Percentiles rank a stretch among this genome's conserved stretches.
Evolutionary conservation across 2,329 filamentous ascomycete species (phyloP).

Genomic region (Thielaviopsis punctulata): DNA sequence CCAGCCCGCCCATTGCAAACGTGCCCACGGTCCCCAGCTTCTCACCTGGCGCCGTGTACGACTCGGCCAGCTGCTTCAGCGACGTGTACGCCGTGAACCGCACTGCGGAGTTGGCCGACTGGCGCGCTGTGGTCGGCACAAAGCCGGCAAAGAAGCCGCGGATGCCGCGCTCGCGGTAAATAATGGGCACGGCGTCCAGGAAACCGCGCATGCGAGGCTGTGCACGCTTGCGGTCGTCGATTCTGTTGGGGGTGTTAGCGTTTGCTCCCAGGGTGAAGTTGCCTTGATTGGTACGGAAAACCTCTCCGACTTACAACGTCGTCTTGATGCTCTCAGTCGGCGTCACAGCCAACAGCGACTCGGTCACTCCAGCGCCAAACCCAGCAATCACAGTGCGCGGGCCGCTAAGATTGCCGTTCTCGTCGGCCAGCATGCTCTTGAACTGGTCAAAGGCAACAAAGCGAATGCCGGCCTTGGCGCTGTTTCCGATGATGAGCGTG

Average conservation of each 20-base stretch:
- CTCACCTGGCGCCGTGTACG: conserved; percentile 84
- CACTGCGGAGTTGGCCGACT: conserved; percentile 85
- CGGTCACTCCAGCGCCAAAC: conserved; percentile 86
- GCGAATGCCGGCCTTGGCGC: conserved; percentile 84
- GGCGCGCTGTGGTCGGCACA: conserved; percentile 80
- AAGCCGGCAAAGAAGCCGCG: conserved; percentile 95
- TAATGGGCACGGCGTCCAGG: conserved; percentile 73
- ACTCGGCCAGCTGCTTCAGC: conserved; percentile 77
- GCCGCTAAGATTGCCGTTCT: conserved; percentile 74
- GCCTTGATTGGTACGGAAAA: too few relatives aligned
- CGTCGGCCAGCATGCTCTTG: conserved; percentile 66
- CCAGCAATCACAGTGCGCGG: conserved; percentile 83
- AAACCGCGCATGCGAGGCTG: conserved; percentile 84
- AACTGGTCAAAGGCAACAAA: conserved; percentile 96
- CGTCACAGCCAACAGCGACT: conserved; percentile 83
- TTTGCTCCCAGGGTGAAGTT: neutral
- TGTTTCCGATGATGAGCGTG: conserved; percentile 91
- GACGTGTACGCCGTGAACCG: conserved; percentile 84
- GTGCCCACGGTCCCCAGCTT: conserved; percentile 79
- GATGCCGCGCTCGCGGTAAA: conserved; percentile 72
- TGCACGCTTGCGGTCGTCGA: conserved; percentile 79
- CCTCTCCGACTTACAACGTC: conserved; percentile 43
- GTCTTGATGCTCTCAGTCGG: conserved; percentile 98
- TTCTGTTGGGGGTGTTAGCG: conserved; percentile 29
- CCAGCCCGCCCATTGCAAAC: conserved; percentile 77